phyloP scores from a whole-genome alignment of 352 stramenopile genomes.

The Globisporangium recalcitrans region DNA sequence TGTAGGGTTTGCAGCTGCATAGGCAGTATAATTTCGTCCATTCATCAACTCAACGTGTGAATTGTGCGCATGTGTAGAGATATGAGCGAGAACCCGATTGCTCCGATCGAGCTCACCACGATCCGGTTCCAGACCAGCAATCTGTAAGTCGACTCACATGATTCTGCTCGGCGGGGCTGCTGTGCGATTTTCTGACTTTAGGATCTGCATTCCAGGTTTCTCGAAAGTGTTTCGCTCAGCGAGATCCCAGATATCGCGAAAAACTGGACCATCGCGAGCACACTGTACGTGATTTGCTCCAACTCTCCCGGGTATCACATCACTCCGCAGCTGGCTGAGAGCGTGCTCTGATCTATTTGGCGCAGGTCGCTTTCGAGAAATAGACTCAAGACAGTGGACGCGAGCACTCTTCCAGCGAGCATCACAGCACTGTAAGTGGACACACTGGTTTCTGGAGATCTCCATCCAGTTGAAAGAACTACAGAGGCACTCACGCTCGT shows the following conservation, averaged over 20 bases:
- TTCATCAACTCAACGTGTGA: background rate
- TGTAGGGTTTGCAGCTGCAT: background rate
- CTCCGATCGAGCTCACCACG: conserved; percentile 11
- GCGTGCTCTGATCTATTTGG: background rate
- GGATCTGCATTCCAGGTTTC: background rate
- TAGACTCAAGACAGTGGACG: background rate
- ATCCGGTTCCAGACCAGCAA: conserved; percentile 13
- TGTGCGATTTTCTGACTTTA: background rate
- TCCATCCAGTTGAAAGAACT: background rate
- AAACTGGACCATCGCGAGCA: conserved; percentile 15
- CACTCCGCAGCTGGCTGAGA: background rate
- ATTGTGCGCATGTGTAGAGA: conserved; percentile 2
- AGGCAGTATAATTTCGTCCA: background rate
- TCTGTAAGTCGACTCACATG: conserved; percentile 5
- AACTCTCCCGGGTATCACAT: too few relatives aligned
- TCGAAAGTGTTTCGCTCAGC: conserved; percentile 12
- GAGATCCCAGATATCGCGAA: conserved; percentile 8
- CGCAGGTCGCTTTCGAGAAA: conserved; percentile 15
- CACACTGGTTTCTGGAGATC: background rate
- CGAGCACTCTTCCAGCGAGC: conserved; percentile 1
- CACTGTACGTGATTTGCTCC: too few relatives aligned
- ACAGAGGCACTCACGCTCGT: background rate
- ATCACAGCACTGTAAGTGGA: conserved; percentile 12
- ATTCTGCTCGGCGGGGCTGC: background rate
- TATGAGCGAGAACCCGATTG: conserved; percentile 17